Conservation (phyloP, 208 protist genomes). For the Phytomonas francai region DNA sequence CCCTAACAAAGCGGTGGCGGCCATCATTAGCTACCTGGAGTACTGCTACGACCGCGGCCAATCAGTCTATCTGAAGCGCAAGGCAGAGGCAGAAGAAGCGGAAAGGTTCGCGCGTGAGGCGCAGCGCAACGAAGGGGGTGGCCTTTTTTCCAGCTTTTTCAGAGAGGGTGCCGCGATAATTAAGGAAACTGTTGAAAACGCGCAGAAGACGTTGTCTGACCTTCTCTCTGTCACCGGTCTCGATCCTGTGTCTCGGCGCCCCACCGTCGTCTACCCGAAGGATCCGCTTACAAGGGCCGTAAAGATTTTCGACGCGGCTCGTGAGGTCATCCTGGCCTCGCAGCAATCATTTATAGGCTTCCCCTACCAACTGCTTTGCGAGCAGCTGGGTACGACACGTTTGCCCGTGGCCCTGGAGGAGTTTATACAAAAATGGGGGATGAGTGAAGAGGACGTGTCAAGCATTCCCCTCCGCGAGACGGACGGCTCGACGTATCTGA, state of each 20-base stretch:
- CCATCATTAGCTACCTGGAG: conserved; percentile 47
- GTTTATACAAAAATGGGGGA: conserved; percentile 14
- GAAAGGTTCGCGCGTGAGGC: neutral
- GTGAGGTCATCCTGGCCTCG: conserved; percentile 41
- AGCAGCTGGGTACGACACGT: conserved; percentile 39
- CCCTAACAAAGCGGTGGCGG: conserved; percentile 27
- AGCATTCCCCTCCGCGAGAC: neutral
- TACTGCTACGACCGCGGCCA: conserved; percentile 31
- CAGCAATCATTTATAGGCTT: conserved; percentile 71
- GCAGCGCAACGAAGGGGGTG: neutral
- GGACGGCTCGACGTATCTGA: neutral
- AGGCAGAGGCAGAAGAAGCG: conserved; percentile 13
- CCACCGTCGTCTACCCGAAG: conserved; percentile 20
- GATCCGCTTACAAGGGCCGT: conserved; percentile 22
- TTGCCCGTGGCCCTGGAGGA: conserved; percentile 35
- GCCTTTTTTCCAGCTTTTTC: neutral
- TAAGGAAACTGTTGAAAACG: conserved; percentile 7
- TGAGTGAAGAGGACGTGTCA: conserved; percentile 9
- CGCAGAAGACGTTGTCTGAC: conserved; percentile 5
- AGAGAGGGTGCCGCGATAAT: conserved; percentile 5
- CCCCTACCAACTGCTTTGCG: conserved; percentile 50
- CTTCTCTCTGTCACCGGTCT: conserved; percentile 21
- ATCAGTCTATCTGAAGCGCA: conserved; percentile 12
- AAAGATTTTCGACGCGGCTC: conserved; percentile 36
- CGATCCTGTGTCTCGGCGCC: conserved; percentile 15